Evolutionary conservation across 2,329 filamentous ascomycete genomes (phyloP), one percentile per base, ranked within the genome.

Genomic region (Talaromyces sp.): DNA sequence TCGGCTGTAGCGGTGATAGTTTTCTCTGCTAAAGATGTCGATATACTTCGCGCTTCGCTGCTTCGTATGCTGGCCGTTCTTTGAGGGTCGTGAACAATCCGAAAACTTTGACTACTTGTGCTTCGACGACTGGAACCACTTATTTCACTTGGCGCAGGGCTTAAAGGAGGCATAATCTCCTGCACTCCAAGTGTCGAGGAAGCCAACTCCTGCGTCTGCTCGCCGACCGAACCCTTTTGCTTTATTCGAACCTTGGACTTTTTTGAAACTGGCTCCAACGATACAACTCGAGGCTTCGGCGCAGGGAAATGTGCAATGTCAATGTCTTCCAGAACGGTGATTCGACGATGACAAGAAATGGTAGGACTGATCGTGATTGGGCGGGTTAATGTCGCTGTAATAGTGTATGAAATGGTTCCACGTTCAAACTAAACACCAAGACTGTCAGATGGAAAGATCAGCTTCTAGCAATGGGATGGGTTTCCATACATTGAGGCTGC

Each of bases 1-100:
- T 97, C 92, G 62, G 96, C 88, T 0, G 89, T 94, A 2, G 93
- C 91, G 2, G 90, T 96, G 63, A 97, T 97, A 13, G 89, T 94
- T 69, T 90, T 90, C 69, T 90, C 88, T 45, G 86, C 83, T n/a
- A 86, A 78, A 1, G 83, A 85, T 7, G 81, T 76, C 60, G 80
- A 84, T 70, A 77, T 85, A 67, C 80, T 83, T 67, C 76, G 83
- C 45, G 74, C 75, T 54, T 84, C 83, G 66, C 84, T 84, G 66
- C 83, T 78, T 74, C 69, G 75, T 65, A 72, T 73, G 68, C 70
- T 75, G 58, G 69, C 76, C 67, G 69, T 77, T 66, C 69, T 73
- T 41, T 68, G 81, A 67, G 70, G 83, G 75, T 80, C 73, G 66
- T 74, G 78, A 41, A 80, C 77, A 66, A 84, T 81, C 71, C 86